These are phyloP conservation scores for Trichoderma citrinoviride DNA, from an alignment of 2,329 filamentous ascomycete genomes.

Conservation along the genomic window DNA sequence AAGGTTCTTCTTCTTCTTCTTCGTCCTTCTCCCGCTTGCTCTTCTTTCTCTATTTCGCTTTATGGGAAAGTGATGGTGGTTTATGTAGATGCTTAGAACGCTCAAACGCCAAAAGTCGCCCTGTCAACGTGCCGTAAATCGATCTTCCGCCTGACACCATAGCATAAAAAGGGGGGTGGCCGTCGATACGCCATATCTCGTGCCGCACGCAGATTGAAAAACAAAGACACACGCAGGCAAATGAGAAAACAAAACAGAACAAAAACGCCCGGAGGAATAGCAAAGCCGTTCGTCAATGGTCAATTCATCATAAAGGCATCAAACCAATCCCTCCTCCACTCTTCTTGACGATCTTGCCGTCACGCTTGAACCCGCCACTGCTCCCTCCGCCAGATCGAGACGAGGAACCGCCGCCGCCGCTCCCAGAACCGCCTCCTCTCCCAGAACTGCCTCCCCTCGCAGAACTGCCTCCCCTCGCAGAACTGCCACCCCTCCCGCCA, in stretches of 20 bases:
- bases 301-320: slow-evolving; percentile 37
- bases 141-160: neutral
- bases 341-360: slow-evolving; percentile 36
- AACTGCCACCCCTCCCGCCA: slow-evolving; percentile 34
- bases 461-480: too few relatives aligned
- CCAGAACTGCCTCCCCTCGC: slow-evolving; percentile 32
- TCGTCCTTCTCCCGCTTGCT: neutral
- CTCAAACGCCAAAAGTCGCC: slow-evolving; percentile 19
- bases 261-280: neutral
- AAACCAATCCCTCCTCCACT: slow-evolving; percentile 37
- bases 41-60: neutral
- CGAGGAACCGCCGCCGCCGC: slow-evolving; percentile 15
- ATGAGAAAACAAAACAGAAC: neutral
- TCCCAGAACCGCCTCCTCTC: slow-evolving; percentile 31
- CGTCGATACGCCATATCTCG: neutral
- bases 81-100: slow-evolving; percentile 10
- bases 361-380: slow-evolving; percentile 27
- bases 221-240: too few relatives aligned
- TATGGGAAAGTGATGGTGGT: neutral
- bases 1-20: neutral
- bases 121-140: neutral
- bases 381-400: slow-evolving; percentile 26
- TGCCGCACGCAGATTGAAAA: neutral
- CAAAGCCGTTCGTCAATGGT: neutral
- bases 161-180: neutral